Evolutionary conservation across 179 eudicot species (phyloP), one percentile per base, ranked within the genome.

Genomic region (Spinacia oleracea): DNA sequence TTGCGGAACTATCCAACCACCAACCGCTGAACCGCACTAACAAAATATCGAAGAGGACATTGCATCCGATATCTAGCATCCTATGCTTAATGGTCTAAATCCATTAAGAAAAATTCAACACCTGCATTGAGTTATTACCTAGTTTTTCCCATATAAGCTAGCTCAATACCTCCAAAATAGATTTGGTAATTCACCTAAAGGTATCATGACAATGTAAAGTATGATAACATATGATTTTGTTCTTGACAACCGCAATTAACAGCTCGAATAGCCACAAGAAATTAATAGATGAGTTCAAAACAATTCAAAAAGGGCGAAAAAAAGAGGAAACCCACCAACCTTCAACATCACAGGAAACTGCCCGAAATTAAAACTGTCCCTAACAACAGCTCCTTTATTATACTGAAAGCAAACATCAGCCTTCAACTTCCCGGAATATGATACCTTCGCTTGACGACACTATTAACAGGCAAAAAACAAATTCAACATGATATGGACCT

Each of bases 391-490:
- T 63, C 90, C 91, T 64, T 88, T 85, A 73, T 86, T 80, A 65
- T 87, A 93, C 80, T 91, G 97, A 73, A 93, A 88, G 80, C 85
- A 84, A 53, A 96, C 82, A 20, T 90, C 88, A 15, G 84, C 89
- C 55, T 46, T 32, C 68, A 96, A 87, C 82, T 82, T 92, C 78
- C 96, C 97, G 0, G 85, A 64, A 77, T 96, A 93, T 16, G 98
- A 84, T 71, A 88, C 79, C 86, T 83, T 92, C 29, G 97, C 98
- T 84, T 96, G 99, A 73, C 99, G 91, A 87, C 99, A 96, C 99
- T 96, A 92, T 75, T 77, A 71, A 43, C 34, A 79, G 79, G 11
- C 63, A 56, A 31, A 48, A 64, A 48, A 64, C 25, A 45, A 35
- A 81, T 53, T 38, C 8, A 25, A 35, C 23, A 75, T 29, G 16